These are phyloP conservation scores for Paralagenidium karlingii DNA, from an alignment of 352 stramenopile species.

Conservation along the genomic window DNA sequence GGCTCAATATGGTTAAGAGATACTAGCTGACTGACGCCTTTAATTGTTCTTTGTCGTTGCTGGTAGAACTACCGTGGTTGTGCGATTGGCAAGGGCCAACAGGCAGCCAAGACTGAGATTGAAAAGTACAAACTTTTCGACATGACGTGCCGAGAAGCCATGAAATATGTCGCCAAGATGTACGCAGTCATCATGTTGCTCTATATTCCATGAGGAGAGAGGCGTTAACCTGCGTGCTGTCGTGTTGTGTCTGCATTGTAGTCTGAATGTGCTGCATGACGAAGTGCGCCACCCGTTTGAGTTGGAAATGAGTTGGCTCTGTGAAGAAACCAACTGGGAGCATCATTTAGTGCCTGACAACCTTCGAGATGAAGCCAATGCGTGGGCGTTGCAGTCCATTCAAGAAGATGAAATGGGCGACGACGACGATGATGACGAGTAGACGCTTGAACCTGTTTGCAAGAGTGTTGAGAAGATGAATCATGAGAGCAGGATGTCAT, in stretches of 20 bases:
- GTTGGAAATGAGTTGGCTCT: conserved; percentile 97
- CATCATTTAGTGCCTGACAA: conserved; percentile 89
- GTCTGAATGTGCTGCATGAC: conserved; percentile 93
- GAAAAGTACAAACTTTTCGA: conserved; percentile 96
- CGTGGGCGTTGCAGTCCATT: conserved; percentile 76
- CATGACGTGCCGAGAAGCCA: conserved; percentile 90
- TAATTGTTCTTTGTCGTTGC: conserved; percentile 8
- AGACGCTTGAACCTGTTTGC: conserved; percentile 3
- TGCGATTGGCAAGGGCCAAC: conserved; percentile 94
- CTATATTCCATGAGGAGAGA: neutral
- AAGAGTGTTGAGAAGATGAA: neutral
- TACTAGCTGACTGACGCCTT: neutral
- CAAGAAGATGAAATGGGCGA: conserved; percentile 83
- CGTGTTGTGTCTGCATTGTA: too few relatives aligned
- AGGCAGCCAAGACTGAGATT: conserved; percentile 98
- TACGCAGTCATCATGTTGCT: conserved; percentile 18
- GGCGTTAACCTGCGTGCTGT: conserved; percentile 1
- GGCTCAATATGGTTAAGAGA: neutral
- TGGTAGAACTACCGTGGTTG: conserved; percentile 93
- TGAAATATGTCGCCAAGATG: conserved; percentile 98
- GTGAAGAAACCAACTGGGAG: conserved; percentile 91
- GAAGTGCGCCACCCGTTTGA: conserved; percentile 97
- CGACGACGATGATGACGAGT: conserved; percentile 66
- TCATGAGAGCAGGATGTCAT: too few relatives aligned
- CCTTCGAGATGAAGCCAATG: conserved; percentile 74